Percentiles rank a stretch among this genome's conserved stretches.
These are phyloP conservation scores for Dacryopinax primogenitus DNA, from an alignment of 768 basidiomycete species.

Conservation along the genomic window DNA sequence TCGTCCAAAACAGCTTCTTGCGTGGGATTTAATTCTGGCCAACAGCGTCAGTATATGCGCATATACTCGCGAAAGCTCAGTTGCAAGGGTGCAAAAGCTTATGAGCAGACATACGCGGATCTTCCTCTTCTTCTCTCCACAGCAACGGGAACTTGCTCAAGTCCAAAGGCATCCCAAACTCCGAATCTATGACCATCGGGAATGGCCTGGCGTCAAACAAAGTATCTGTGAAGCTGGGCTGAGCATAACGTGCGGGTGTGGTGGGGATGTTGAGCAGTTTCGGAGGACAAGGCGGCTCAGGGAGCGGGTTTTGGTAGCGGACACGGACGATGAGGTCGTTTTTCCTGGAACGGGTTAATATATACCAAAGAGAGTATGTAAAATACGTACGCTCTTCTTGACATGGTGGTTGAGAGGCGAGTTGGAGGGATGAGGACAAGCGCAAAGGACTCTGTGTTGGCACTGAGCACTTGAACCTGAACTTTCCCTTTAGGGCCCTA, in stretches of 20 bases:
- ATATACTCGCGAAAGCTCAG: too few species aligned
- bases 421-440: neutral
- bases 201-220: constrained; percentile 69
- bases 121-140: constrained; percentile 68
- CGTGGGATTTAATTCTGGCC: constrained; percentile 47
- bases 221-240: constrained; percentile 69
- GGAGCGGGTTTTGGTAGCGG: constrained; percentile 86
- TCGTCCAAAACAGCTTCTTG: constrained; percentile 54
- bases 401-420: neutral
- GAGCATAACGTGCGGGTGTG: constrained; percentile 72
- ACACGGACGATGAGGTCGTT: constrained; percentile 86
- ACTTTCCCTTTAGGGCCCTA: neutral
- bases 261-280: constrained; percentile 90
- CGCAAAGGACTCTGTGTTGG: neutral
- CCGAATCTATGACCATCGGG: constrained; percentile 94
- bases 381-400: neutral
- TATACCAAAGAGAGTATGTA: neutral
- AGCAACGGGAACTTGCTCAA: constrained; percentile 68
- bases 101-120: constrained; percentile 40
- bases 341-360: constrained; percentile 36
- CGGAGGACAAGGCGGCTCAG: constrained; percentile 92
- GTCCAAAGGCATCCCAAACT: constrained; percentile 93
- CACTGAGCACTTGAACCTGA: neutral
- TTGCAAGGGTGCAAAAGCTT: too few species aligned
- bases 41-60: neutral